Base-by-base conservation (phyloP, 306 rosid genomes). In the Medicago arabica region DNA sequence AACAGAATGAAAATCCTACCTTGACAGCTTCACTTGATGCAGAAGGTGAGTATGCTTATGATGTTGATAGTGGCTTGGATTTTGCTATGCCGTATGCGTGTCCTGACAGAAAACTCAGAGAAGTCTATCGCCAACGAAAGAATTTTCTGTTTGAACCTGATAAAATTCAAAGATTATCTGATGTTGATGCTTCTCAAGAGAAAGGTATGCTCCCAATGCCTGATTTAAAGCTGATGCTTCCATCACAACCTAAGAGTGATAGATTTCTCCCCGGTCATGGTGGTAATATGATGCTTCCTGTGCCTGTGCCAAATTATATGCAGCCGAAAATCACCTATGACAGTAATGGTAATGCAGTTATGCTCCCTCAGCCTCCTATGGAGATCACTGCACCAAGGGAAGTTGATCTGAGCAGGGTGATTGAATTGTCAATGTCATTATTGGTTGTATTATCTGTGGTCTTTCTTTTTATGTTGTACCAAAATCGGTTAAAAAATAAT, bases 71-170 rank as follows among this genome's bases (percentile, higher is more conserved):
- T 75, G 86, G 70, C 72, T 68, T 81, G 72, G 89, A 85, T 69
- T 86, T 81, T 80, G 80, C 80, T 19, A 80, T 83, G 86, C 96
- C 97, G 10, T 81, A 86, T 76, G 70, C 88, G 47, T 93, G 97
- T 75, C 88, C 79, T 25, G 88, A 92, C n/a, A 84, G 77, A 82
- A 68, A 44, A 73, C 70, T 61, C 43, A 61, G 43, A 34, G 44
- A 75, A 44, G 80, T 89, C 75, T 82, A 79, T 28, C 90, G 89
- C 69, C 78, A 71, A 60, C 69, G 80, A 64, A 83, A 72, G 78
- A 88, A 79, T 66, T 40, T 68, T 31, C 71, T 83, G 43, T 79
- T 85, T 6, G 88, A 85, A 81, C 81, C 84, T 3, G 70, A 79
- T 12, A 28, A 47, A 58, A 40, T 53, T 78, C 76, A 69, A 83